These are phyloP conservation scores for Pyrus hybrid DNA, from an alignment of 331 rosid genomes.

Conservation along the genomic window DNA sequence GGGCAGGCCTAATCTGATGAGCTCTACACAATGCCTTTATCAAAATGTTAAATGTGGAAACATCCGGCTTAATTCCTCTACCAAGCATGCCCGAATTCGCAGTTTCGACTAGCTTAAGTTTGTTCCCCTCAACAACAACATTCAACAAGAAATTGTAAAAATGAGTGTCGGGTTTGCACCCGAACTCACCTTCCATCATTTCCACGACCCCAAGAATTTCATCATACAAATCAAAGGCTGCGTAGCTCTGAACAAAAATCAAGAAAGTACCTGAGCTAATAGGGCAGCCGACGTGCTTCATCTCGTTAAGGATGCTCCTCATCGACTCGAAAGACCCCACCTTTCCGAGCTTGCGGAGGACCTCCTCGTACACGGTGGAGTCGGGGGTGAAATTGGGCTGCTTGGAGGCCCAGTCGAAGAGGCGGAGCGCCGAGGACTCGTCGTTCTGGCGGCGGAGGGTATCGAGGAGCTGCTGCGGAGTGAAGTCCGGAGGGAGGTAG, in stretches of 20 bases:
- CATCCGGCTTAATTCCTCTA: conserved; percentile 45
- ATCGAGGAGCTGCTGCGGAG: conserved; percentile 61
- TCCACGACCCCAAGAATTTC: conserved; percentile 35
- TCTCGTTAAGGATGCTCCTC: conserved; percentile 27
- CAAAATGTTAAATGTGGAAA: conserved; percentile 63
- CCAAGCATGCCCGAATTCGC: conserved; percentile 48
- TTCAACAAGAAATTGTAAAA: conserved; percentile 53
- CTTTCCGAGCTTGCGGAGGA: conserved; percentile 45
- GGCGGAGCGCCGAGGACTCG: conserved; percentile 51
- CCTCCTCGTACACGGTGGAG: conserved; percentile 39
- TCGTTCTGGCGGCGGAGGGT: conserved; percentile 69
- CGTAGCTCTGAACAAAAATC: conserved; percentile 41
- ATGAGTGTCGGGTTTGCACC: conserved; percentile 44
- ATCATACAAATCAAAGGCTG: conserved; percentile 36
- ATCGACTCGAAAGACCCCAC: conserved; percentile 54
- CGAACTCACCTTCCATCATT: conserved; percentile 54
- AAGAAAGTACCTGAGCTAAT: conserved; percentile 33
- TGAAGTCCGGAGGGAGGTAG: conserved; percentile 59
- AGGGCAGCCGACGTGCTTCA: conserved; percentile 26
- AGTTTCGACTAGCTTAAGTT: conserved; percentile 63
- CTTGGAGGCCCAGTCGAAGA: conserved; percentile 69
- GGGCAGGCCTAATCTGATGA: conserved; percentile 79
- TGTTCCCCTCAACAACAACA: conserved; percentile 57
- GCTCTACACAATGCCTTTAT: conserved; percentile 82
- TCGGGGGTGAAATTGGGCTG: conserved; percentile 53